phyloP scores from a whole-genome alignment of 1,284 basidiomycete species.

The Neonothopanus nambi region DNA sequence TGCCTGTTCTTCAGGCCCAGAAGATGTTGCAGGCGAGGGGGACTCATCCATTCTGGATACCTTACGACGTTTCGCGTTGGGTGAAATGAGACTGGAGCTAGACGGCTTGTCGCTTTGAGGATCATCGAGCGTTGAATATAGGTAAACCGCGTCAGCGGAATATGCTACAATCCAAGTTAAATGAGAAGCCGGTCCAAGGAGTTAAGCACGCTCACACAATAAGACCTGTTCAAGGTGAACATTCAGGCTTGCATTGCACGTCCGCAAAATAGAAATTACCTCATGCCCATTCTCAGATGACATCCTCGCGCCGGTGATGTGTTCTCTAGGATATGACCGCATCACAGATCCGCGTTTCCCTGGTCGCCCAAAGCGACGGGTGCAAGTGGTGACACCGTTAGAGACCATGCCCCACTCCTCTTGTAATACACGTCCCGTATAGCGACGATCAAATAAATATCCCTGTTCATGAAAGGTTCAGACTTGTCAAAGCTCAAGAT shows the following conservation, averaged over 20 bases:
- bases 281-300: slow-evolving; percentile 78
- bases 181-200: too few species aligned
- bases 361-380: slow-evolving; percentile 77
- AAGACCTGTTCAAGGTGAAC: slow-evolving; percentile 9
- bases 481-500: not conserved
- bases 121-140: slow-evolving; percentile 82
- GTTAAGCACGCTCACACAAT: slow-evolving; percentile 5
- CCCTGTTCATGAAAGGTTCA: slow-evolving; percentile 46
- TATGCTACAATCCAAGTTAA: slow-evolving; percentile 51
- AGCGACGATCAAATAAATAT: slow-evolving; percentile 87
- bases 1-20: slow-evolving; percentile 1
- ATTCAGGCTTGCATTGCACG: slow-evolving; percentile 2
- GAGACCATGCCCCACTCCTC: slow-evolving; percentile 74
- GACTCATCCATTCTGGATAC: not conserved
- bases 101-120: slow-evolving; percentile 26
- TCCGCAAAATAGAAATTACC: slow-evolving; percentile 38
- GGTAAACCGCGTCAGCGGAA: slow-evolving; percentile 74
- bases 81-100: slow-evolving; percentile 21
- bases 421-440: slow-evolving; percentile 62
- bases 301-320: slow-evolving; percentile 83
- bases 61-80: slow-evolving; percentile 26
- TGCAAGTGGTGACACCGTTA: slow-evolving; percentile 73
- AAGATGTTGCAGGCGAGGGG: slow-evolving; percentile 19
- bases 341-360: slow-evolving; percentile 26
- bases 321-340: slow-evolving; percentile 43